Evolutionary conservation across 352 stramenopile genomes (phyloP), one percentile per base, ranked within the genome.

Genomic region (Globisporangium uncinulatum): DNA sequence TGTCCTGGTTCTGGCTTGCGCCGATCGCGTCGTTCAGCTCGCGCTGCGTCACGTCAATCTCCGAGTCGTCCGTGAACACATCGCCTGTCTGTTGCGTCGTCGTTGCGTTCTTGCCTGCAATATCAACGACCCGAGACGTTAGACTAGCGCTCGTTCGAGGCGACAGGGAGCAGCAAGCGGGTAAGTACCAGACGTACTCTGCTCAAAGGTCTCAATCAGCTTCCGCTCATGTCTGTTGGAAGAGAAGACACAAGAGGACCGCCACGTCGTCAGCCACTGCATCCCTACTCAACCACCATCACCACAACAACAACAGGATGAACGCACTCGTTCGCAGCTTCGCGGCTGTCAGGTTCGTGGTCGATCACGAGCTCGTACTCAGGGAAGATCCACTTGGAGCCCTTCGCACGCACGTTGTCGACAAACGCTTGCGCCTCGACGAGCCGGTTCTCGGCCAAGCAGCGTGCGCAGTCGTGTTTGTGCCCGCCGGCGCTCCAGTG

Each of bases 331-430:
- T 89, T 88, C 3, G 59, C 77, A 5, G 80, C 82, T 31, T 84
- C 67, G 42, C 63, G 66, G 29, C 65, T 71, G 54, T 92, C 79
- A 0, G 82, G 82, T 53, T 94, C 82, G 37, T 79, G 69, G 51
- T 94, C 84, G 41, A 92, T 92, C 52, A 87, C 79, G n/a, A 94
- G 57, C 19, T 83, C 66, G 53, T 88, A 83, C 56, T 84, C 61
- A 0, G 83, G 81, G 68, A 92, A 94, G 49, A 92, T 8, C 71
- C 76, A 90, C 61, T 78, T 88, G 51, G 78, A 86, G 13, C 84
- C 84, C 32, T 79, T 69, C 3, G 61, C 56, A 9, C 73, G 64
- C 47, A 90, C 50, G 24, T 63, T 57, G 41, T 75, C 60, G 0
- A 56, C 61, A 11, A 37, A 56, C 0, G 66, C 61, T 2, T 73